phyloP scores from a whole-genome alignment of 495 filamentous ascomycete species.

The Lophiostoma macrostomum region DNA sequence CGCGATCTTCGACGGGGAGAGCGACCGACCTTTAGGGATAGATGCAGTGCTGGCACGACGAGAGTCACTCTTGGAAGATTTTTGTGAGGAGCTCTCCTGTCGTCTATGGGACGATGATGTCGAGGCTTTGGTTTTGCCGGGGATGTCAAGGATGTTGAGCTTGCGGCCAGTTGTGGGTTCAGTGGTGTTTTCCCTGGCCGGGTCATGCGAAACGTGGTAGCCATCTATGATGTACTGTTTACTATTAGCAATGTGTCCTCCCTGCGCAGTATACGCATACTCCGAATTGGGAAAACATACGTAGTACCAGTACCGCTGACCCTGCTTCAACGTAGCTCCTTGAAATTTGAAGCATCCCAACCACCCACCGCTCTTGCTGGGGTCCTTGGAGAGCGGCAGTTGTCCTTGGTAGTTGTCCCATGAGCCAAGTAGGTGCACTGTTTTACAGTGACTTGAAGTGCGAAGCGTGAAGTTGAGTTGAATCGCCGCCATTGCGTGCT shows the following conservation, averaged over 20 bases:
- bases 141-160: constrained; percentile 76
- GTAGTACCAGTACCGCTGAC: constrained; percentile 99
- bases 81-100: constrained; percentile 42
- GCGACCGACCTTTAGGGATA: constrained; percentile 79
- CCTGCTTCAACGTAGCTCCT: constrained; percentile 73
- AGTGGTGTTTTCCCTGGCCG: constrained; percentile 79
- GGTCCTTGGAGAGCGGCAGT: constrained; percentile 84
- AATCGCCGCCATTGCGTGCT: constrained; percentile 42
- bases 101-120: constrained; percentile 24
- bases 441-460: constrained; percentile 95
- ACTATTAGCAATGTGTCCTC: too few species aligned
- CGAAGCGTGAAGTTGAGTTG: constrained; percentile 65
- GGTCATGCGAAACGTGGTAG: constrained; percentile 97
- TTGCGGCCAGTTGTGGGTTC: constrained; percentile 96
- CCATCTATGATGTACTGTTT: constrained; percentile 97
- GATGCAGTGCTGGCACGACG: constrained; percentile 51
- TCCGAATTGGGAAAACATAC: constrained; percentile 46
- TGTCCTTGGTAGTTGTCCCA: constrained; percentile 97
- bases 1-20: constrained; percentile 84
- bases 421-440: constrained; percentile 93
- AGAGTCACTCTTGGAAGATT: constrained; percentile 37
- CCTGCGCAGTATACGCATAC: too few species aligned
- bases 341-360: constrained; percentile 96
- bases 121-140: constrained; percentile 45
- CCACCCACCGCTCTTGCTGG: constrained; percentile 81